Conservation (phyloP, 768 basidiomycete species). For the Leccinum uliginosum region DNA sequence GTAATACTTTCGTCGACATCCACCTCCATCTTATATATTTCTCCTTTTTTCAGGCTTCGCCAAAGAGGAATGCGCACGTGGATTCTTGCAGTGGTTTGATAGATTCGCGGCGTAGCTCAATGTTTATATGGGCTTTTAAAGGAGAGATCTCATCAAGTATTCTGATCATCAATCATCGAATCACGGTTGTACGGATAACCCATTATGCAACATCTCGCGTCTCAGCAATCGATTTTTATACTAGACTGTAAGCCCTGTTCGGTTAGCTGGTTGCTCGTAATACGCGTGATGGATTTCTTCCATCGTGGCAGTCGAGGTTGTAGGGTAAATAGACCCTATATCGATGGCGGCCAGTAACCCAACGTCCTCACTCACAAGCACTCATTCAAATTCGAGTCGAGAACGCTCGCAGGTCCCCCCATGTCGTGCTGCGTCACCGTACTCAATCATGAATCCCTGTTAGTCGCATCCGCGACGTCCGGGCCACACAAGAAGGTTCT, state of each 20-base stretch:
- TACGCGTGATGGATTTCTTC: not conserved
- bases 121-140: not conserved
- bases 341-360: not conserved
- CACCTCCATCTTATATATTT: not conserved
- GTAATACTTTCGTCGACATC: not conserved
- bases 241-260: not conserved
- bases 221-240: not conserved
- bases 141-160: not conserved
- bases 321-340: not conserved
- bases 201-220: not conserved
- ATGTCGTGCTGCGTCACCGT: slow-evolving; percentile 46
- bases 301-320: not conserved
- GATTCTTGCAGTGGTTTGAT: slow-evolving; percentile 48
- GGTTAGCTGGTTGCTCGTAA: too few relatives aligned
- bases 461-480: slow-evolving; percentile 30
- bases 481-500: slow-evolving; percentile 40
- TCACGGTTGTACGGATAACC: slow-evolving; percentile 10
- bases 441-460: slow-evolving; percentile 46
- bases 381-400: slow-evolving; percentile 21
- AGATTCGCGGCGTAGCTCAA: slow-evolving; percentile 34
- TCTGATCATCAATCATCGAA: not conserved
- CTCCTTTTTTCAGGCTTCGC: slow-evolving; percentile 44
- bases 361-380: not conserved
- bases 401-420: slow-evolving; percentile 38
- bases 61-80: slow-evolving; percentile 54